Evolutionary conservation across 495 filamentous ascomycete genomes (phyloP).

Genomic region (Penicillium ochrochloron): DNA sequence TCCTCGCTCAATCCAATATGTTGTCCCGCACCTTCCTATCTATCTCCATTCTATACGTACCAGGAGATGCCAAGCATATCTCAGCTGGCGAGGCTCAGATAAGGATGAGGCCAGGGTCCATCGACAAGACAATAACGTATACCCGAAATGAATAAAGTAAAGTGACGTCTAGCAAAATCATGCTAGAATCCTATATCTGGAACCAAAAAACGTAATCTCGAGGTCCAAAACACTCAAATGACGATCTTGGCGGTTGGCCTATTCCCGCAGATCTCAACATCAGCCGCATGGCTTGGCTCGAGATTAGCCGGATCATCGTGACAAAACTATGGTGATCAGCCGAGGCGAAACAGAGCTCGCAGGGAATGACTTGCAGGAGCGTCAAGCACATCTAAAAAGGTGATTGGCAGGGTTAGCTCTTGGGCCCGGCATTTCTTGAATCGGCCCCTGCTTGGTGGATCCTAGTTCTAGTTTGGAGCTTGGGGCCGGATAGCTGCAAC

Average conservation of each 20-base stretch:
- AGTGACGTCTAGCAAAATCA: not conserved
- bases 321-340: not conserved
- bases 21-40: no score
- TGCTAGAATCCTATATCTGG: not conserved
- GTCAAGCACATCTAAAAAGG: not conserved
- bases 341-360: not conserved
- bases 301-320: not conserved
- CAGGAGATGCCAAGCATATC: no score
- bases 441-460: not conserved
- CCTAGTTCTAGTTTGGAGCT: not conserved
- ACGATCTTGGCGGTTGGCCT: not conserved
- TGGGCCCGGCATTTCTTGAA: not conserved
- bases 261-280: not conserved
- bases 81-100: no score
- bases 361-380: not conserved
- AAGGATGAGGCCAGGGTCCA: no score
- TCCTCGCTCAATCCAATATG: no score
- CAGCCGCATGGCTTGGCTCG: not conserved
- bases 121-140: not conserved
- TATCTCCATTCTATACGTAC: no score
- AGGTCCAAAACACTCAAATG: not conserved
- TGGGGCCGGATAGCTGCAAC: not conserved
- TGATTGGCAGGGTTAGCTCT: not conserved
- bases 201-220: not conserved
- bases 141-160: not conserved